Conservation (phyloP, 2,329 filamentous ascomycete species). For the Penicillium digitatum region DNA sequence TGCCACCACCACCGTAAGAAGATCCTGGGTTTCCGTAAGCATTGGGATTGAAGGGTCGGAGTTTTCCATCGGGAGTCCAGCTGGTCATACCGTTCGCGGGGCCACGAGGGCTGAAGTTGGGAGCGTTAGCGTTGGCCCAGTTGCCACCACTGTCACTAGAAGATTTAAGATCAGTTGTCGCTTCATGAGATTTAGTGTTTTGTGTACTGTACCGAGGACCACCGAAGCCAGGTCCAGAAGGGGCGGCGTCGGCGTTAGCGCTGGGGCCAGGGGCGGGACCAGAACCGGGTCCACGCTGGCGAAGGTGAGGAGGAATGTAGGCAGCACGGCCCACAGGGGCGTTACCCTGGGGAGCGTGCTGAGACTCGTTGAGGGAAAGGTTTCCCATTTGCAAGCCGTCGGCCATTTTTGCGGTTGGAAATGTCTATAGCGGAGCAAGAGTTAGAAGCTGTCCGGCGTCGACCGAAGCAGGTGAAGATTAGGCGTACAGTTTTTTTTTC, state of each 20-base stretch:
- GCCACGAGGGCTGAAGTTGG: constrained; percentile 52
- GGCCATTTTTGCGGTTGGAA: constrained; percentile 35
- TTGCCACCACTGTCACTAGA: constrained; percentile 37
- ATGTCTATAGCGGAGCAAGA: constrained; percentile 4
- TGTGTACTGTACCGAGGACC: constrained; percentile 35
- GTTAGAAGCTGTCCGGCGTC: constrained; percentile 11
- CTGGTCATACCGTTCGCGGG: constrained; percentile 39
- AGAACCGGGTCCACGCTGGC: constrained; percentile 38
- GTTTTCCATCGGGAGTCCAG: constrained; percentile 38
- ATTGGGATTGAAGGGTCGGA: constrained; percentile 55
- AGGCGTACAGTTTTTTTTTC: constrained; percentile 13
- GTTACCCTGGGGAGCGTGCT: constrained; percentile 52
- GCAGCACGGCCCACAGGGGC: constrained; percentile 54
- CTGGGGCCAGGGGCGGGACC: constrained; percentile 12
- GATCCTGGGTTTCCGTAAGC: constrained; percentile 57
- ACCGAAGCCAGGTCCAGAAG: constrained; percentile 33
- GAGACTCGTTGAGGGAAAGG: constrained; percentile 56
- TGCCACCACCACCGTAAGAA: constrained; percentile 42
- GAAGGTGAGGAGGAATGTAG: constrained; percentile 64
- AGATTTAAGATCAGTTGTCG: constrained; percentile 14
- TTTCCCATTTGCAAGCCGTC: constrained; percentile 41
- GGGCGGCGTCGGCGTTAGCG: constrained; percentile 35
- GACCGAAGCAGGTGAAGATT: constrained; percentile 1
- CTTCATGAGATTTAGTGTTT: background rate
- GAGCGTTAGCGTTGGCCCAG: constrained; percentile 57